Base-by-base conservation (phyloP, 2,329 filamentous ascomycete species). In the Spiromastix sp. region DNA sequence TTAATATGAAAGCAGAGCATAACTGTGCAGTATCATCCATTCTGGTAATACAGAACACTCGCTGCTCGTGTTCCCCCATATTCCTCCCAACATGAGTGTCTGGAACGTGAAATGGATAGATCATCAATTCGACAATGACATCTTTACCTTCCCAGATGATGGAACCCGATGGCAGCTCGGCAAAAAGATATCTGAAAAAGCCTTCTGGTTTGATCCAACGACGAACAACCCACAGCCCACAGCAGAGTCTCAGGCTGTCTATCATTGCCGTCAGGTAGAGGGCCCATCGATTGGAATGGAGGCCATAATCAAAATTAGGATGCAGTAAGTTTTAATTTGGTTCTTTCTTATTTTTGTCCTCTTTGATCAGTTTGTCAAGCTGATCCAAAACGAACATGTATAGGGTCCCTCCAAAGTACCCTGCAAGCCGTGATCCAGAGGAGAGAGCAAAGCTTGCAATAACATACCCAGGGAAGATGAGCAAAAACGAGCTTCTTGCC, bases 171-270 rank as follows among this genome's bases (percentile, higher is more conserved):
- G 35, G 35, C 9, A 25, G 19, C 13, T 37, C 7, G 16, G 20
- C 4, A 21, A 16, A 5, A 37, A 37, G 18, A 37, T 37, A 19
- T 37, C 20, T 6, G 35, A 32, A 27, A 32, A 37, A 19, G 13
- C 27, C 3, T 24, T 4, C 26, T 37, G 4, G 26, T 31, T 29
- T 10, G 12, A 24, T 24, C 21, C 21, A 24, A n/a, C n/a, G 5
- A 19, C 18, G 19, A 32, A 19, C 21, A 7, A n/a, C 21, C 7
- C 16, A 19, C 5, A 16, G 26, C n/a, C 4, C 18, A 24, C n/a
- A 7, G 7, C 21, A 7, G 21, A 24, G 21, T 24, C 21, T n/a
- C 21, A 24, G 21, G 21, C 21, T 24, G 21, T 24, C 21, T 24
- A 24, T 24, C 21, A 24, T 24, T 24, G 21, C n/a, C n/a, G 21